Conservation (phyloP, 179 eudicot genomes). For the Heliamphora pulchella region DNA sequence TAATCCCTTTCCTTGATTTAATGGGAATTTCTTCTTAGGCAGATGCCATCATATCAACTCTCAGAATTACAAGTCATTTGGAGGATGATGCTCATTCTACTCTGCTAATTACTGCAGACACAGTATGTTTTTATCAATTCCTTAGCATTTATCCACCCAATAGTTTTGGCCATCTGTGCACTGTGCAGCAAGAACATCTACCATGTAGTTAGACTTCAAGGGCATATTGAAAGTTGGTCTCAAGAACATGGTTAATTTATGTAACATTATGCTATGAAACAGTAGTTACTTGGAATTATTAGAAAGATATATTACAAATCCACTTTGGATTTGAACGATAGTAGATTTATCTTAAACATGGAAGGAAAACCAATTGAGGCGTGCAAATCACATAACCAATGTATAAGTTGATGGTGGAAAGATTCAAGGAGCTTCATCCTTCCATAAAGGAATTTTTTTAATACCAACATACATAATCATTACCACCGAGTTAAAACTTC, state of each 20-base stretch:
- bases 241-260: not conserved
- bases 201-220: not conserved
- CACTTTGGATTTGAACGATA: no score
- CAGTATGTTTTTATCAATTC: constrained; percentile 47
- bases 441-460: no score
- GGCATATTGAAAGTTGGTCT: not conserved
- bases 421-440: not conserved
- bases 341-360: no score
- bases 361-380: no score
- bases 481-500: not conserved
- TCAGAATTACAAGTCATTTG: constrained; percentile 34
- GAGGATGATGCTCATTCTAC: constrained; percentile 51
- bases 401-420: not conserved
- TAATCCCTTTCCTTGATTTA: not conserved
- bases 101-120: constrained; percentile 75
- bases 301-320: no score
- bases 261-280: no score
- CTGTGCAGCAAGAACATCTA: not conserved
- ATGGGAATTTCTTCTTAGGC: constrained; percentile 42
- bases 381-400: not conserved
- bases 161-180: not conserved
- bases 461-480: not conserved
- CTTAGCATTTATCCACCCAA: not conserved
- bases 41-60: constrained; percentile 73
- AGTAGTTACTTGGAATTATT: no score